Evolutionary conservation across 2,329 filamentous ascomycete species (phyloP).

Genomic region (Venturia asperata): DNA sequence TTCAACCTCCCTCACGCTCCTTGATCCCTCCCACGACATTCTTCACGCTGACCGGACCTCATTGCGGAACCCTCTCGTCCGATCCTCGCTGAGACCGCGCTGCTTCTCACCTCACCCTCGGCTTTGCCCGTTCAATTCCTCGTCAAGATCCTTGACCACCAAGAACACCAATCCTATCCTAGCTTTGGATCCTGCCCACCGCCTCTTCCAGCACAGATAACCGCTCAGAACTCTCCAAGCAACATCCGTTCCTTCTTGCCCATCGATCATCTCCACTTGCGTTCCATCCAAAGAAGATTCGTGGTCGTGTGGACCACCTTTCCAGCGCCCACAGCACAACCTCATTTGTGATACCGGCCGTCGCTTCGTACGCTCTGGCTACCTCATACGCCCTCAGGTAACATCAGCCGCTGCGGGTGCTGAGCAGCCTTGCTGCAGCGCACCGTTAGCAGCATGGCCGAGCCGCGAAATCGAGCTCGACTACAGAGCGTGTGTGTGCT

Average conservation of each 20-base stretch:
- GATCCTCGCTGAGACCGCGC: background rate
- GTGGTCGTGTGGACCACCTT: background rate
- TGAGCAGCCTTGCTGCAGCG: constrained; percentile 16
- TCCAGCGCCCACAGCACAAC: background rate
- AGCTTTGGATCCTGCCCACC: background rate
- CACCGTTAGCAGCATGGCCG: constrained; percentile 14
- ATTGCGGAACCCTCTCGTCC: background rate
- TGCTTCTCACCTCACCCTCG: background rate
- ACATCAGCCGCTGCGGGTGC: constrained; percentile 18
- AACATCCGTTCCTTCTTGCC: background rate
- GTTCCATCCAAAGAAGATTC: background rate
- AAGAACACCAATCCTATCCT: background rate
- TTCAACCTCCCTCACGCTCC: background rate
- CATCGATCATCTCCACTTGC: background rate
- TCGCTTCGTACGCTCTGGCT: constrained; percentile 8
- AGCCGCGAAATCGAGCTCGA: constrained; percentile 15
- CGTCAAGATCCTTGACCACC: background rate
- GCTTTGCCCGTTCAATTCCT: background rate
- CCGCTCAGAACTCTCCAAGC: background rate
- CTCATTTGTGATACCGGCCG: background rate
- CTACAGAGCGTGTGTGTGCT: constrained; percentile 28
- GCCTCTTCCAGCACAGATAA: background rate
- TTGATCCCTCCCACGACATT: background rate
- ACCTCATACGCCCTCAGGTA: constrained; percentile 4
- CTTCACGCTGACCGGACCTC: background rate